Conservation (phyloP, 495 filamentous ascomycete species). For the Neurospora sp. region DNA sequence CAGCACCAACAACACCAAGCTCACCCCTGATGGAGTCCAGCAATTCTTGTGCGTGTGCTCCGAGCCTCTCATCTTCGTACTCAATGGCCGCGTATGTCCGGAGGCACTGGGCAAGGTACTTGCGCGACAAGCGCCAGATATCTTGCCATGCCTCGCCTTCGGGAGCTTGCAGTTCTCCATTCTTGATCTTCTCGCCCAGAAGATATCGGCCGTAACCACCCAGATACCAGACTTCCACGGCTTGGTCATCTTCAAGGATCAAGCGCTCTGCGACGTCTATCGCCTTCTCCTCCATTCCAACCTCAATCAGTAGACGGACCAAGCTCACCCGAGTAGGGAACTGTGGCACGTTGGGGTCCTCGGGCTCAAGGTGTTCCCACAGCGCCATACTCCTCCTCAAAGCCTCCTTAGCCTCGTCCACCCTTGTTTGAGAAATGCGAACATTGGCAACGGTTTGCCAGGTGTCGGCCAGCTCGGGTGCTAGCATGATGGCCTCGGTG, state of each 20-base stretch:
- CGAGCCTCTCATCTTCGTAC: conserved; percentile 62
- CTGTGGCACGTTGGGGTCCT: conserved; percentile 57
- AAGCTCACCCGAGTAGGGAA: conserved; percentile 78
- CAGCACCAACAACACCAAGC: conserved; percentile 39
- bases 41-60: conserved; percentile 55
- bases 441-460: conserved; percentile 91
- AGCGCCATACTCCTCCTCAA: conserved; percentile 62
- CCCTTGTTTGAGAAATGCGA: conserved; percentile 72
- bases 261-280: conserved; percentile 76
- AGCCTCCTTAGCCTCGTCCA: conserved; percentile 69
- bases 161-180: conserved; percentile 15
- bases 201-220: conserved; percentile 86
- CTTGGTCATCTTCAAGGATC: conserved; percentile 77
- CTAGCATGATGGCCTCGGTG: conserved; percentile 72
- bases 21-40: conserved; percentile 42
- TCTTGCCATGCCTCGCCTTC: conserved; percentile 35
- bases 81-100: conserved; percentile 51
- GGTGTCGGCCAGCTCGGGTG: conserved; percentile 65
- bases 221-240: conserved; percentile 94
- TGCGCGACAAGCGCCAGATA: conserved; percentile 46
- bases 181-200: conserved; percentile 56
- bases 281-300: conserved; percentile 72
- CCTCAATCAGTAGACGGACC: conserved; percentile 79
- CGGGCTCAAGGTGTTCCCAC: conserved; percentile 68
- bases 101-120: conserved; percentile 51